Evolutionary conservation across 2,329 filamentous ascomycete species (phyloP), one percentile per base, ranked within the genome.

Genomic region (Alternaria solani): DNA sequence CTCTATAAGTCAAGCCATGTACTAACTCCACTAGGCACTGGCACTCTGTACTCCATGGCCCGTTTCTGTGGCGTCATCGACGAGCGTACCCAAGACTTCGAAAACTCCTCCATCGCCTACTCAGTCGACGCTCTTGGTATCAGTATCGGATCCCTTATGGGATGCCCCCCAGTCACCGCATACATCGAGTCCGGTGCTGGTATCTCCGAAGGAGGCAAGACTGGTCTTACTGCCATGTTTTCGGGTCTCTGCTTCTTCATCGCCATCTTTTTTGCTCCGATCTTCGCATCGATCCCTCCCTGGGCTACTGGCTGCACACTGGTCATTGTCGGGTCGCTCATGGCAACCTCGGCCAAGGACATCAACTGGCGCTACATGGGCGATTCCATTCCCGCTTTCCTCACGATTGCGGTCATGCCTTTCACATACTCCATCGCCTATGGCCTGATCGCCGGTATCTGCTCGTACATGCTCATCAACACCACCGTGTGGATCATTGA

Each of bases 281-380:
- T 96, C 58, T 96, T 96, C 73, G 92, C 93, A 9, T 94, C 91
- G 0, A 95, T 96, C 59, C 93, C 93, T 5, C 89, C 92, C 0
- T 96, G 92, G 91, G 93, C 93, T 3, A 96, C 93, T 0, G 93
- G 93, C 48, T 93, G 91, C 75, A 93, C 93, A n/a, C 85, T 96
- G 26, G 85, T 96, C 68, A 88, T 96, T 39, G 92, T 96, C 55
- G 93, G 93, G n/a, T 89, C 89, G 20, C 90, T 96, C 85, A 96
- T 96, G 93, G 88, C 90, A 57, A 86, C 88, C 62, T 86, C 91
- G 1, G 91, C 91, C 12, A 87, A 87, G 16, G 90, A 95, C 65
- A 94, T 96, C 82, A 96, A 96, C 84, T 96, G 93, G 93, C 83
- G 84, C 47, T 78, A 96, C 79, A 83, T 92, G 62, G 92, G 92